Evolutionary conservation across 2,329 filamentous ascomycete species (phyloP), one percentile per base, ranked within the genome.

Genomic region (Hypoxylon sp.): DNA sequence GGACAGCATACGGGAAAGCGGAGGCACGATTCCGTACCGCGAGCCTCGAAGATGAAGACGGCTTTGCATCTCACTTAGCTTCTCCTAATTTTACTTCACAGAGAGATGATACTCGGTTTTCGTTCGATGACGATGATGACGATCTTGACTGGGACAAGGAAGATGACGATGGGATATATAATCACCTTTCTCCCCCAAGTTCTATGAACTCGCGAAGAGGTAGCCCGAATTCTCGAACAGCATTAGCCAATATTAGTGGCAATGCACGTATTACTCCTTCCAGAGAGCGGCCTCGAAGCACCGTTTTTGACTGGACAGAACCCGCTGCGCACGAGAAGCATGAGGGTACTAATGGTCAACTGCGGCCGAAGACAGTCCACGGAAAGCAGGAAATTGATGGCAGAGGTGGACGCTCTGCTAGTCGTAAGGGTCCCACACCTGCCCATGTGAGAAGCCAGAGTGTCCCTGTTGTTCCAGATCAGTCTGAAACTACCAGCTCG

Each of bases 401-500:
- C 72, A 86, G 92, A 79, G 91, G 91, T 52, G 92, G 92, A 68
- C 89, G 92, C 56, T 83, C 88, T 51, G 82, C 88, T 21, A 89
- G 86, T 67, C 90, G 92, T 31, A 91, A 91, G 75, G 87, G 87
- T 1, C 90, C 91, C n/a, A 88, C 85, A 64, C 88, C 88, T 13
- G 86, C 89, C 60, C 92, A 95, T 77, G 87, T 93, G 50, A 88
- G 92, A 69, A 95, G 92, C 77, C 92, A 94, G 77, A 95, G 92
- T 77, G 92, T 95, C 1, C 92, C 92, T 3, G 86, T 92, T 13
- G 86, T 89, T 2, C 90, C 90, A 35, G 92, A 93, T 74, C 80
- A 73, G 79, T 83, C 80, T 68, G 91, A 86, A 77, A 85, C 79
- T 75, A 79, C 78, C 75, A 91, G 81, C 78, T 83, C 87, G n/a